These are phyloP conservation scores for Pugionium cornutum DNA, from an alignment of 345 rosid species.

Conservation along the genomic window DNA sequence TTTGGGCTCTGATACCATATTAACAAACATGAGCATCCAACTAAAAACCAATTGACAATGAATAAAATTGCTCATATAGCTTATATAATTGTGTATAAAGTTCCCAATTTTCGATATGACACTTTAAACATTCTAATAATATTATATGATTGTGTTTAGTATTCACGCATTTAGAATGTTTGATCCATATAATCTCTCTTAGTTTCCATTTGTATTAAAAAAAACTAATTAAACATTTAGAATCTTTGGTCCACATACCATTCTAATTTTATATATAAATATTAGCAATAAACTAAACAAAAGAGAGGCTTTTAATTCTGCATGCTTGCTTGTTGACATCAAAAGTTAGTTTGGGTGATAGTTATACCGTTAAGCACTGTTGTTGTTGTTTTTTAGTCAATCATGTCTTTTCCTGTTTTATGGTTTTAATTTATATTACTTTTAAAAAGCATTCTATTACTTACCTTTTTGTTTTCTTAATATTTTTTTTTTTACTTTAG, in stretches of 20 bases:
- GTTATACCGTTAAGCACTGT: constrained; percentile 35
- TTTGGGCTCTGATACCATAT: no score
- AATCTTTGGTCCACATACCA: constrained; percentile 17
- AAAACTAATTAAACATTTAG: constrained; percentile 1
- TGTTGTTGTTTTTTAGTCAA: constrained; percentile 20
- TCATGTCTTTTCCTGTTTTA: constrained; percentile 22
- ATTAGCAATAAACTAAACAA: constrained; percentile 9
- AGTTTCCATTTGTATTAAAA: neutral
- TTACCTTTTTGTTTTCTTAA: neutral
- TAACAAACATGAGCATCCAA: no score
- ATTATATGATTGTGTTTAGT: neutral
- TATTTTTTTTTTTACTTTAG: constrained; percentile 15
- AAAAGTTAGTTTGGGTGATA: constrained; percentile 39
- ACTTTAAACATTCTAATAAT: no score
- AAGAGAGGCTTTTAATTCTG: constrained; percentile 30
- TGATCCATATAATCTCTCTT: neutral
- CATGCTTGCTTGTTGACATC: constrained; percentile 37
- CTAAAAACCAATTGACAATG: no score
- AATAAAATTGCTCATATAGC: no score
- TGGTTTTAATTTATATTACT: constrained; percentile 9
- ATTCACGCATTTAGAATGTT: neutral
- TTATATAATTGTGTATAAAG: no score
- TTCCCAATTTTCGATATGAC: no score
- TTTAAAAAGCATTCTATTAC: constrained; percentile 18
- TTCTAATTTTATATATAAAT: constrained; percentile 1